Percentiles rank a stretch among this genome's conserved stretches.
These are phyloP conservation scores for Parsonsia alboflavescens DNA, from an alignment of 257 asterid genomes.

Conservation along the genomic window DNA sequence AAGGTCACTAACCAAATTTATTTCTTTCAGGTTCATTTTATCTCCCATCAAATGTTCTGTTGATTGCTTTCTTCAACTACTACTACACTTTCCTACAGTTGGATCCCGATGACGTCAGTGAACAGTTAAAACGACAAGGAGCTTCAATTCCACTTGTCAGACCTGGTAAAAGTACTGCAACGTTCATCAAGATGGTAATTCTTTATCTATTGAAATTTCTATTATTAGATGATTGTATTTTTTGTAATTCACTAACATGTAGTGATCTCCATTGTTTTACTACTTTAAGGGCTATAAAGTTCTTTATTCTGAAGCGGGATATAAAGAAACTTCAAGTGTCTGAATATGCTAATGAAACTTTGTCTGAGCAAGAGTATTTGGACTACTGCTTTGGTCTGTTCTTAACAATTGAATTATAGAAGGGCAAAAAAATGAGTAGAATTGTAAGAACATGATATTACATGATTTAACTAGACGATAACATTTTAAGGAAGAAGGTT, in stretches of 20 bases:
- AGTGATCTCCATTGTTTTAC: background rate
- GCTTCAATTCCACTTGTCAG: constrained; percentile 96
- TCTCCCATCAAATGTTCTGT: constrained; percentile 73
- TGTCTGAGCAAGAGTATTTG: background rate
- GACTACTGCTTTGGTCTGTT: background rate
- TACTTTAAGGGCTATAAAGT: background rate
- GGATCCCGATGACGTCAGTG: constrained; percentile 98
- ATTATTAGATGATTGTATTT: background rate
- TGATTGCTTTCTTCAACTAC: constrained; percentile 97
- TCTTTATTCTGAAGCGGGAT: background rate
- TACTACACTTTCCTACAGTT: constrained; percentile 94
- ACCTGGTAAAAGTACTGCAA: constrained; percentile 93
- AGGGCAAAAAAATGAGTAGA: too few species aligned
- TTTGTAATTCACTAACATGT: background rate
- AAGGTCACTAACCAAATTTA: constrained; percentile 3
- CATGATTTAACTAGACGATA: too few species aligned
- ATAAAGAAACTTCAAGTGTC: background rate
- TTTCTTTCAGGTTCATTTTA: constrained; percentile 61
- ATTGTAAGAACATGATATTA: too few species aligned
- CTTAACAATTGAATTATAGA: too few species aligned
- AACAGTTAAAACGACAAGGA: constrained; percentile 97
- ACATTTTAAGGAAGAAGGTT: background rate
- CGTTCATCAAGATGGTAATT: constrained; percentile 68
- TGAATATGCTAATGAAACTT: background rate
- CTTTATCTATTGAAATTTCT: background rate